Percentiles rank a stretch among this genome's conserved stretches.
These are phyloP conservation scores for Leptodermis oblonga DNA, from an alignment of 257 asterid species.

Conservation along the genomic window DNA sequence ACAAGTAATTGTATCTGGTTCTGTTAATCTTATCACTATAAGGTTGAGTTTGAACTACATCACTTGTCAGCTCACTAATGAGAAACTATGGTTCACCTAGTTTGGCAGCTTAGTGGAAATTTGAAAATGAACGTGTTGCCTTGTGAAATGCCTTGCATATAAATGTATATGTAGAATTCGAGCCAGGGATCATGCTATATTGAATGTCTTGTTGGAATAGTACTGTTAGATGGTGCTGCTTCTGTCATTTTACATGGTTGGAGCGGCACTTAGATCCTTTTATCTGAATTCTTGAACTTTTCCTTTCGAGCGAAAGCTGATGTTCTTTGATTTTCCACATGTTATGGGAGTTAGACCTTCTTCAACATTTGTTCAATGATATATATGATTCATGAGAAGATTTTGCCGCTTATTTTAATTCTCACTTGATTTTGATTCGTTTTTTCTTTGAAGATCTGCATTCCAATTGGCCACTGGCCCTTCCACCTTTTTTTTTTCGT, in stretches of 20 bases:
- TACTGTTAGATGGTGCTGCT: background rate
- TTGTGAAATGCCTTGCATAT: background rate
- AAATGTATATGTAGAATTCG: background rate
- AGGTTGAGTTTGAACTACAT: background rate
- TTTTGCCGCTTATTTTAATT: too few relatives aligned
- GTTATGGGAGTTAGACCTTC: background rate
- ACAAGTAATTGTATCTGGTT: conserved; percentile 17
- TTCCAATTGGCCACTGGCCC: too few relatives aligned
- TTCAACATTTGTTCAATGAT: too few relatives aligned
- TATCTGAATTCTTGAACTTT: background rate
- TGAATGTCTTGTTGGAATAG: background rate
- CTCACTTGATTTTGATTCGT: too few relatives aligned
- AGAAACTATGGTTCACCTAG: background rate
- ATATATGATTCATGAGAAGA: too few relatives aligned
- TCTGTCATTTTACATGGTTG: background rate
- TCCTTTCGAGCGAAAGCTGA: background rate
- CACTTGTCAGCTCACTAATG: background rate
- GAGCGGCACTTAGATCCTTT: background rate
- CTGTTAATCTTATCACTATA: background rate
- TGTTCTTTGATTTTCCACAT: background rate
- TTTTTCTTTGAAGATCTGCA: too few relatives aligned
- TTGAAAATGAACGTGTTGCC: background rate
- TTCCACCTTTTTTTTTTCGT: too few relatives aligned
- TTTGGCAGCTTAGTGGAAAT: background rate
- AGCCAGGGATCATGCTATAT: too few relatives aligned